Evolutionary conservation across 2,329 filamentous ascomycete species (phyloP).

Genomic region (Penicillium sp.): DNA sequence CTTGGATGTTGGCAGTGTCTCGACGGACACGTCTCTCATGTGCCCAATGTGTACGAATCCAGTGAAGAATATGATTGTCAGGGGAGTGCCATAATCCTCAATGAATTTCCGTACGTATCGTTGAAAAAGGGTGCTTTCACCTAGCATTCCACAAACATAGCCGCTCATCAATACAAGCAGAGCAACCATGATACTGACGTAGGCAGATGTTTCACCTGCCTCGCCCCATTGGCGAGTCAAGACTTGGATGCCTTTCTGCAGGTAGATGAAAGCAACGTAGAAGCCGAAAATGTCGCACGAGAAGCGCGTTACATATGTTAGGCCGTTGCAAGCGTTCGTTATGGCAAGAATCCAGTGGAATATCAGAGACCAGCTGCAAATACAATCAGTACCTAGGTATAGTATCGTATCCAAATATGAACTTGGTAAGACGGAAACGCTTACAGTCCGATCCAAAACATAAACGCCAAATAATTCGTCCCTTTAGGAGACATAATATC

Average conservation of each 20-base stretch:
- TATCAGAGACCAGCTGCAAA: conserved; percentile 68
- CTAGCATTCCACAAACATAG: conserved; percentile 69
- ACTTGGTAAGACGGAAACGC: not conserved
- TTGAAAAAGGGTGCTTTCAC: conserved; percentile 67
- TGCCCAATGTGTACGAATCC: conserved; percentile 83
- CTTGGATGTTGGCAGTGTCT: conserved; percentile 68
- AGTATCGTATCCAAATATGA: not conserved
- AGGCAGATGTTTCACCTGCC: conserved; percentile 59
- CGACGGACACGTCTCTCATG: conserved; percentile 67
- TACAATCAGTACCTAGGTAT: not conserved
- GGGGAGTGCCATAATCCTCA: conserved; percentile 82
- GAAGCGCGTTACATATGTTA: conserved; percentile 87
- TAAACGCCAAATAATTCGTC: conserved; percentile 81
- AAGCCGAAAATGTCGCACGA: conserved; percentile 93
- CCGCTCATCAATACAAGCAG: conserved; percentile 74
- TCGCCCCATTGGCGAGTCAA: conserved; percentile 67
- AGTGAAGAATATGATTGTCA: conserved; percentile 82
- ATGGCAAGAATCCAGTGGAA: conserved; percentile 81
- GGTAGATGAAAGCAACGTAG: conserved; percentile 87
- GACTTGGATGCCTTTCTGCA: conserved; percentile 87
- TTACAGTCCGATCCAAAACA: conserved; percentile 83
- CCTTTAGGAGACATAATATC: conserved; percentile 76
- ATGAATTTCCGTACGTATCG: conserved; percentile 75
- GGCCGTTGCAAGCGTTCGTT: conserved; percentile 80
- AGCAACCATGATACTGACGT: conserved; percentile 72